Evolutionary conservation across 768 basidiomycete genomes (phyloP), one percentile per base, ranked within the genome.

Genomic region (Agrocybe pediades): DNA sequence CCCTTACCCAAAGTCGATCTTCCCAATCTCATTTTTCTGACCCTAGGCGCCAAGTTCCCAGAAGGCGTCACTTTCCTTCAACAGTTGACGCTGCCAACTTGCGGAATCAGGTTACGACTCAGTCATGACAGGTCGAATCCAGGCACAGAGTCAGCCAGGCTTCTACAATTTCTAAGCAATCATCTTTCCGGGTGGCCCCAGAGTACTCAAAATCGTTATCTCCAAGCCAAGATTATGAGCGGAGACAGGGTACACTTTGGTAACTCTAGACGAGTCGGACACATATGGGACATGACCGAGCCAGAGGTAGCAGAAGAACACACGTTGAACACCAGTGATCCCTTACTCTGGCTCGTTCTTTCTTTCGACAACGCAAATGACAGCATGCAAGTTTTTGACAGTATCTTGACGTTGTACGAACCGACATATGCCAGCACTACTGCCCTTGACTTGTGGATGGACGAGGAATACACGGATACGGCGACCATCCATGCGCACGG

Each of bases 241-340:
- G 59, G 61, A 4, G 46, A 61, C 41, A 55, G 62, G 33, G 62
- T 67, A 25, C 59, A 65, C 55, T 67, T 67, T 27, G 62, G 63
- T 15, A 67, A 67, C 36, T 62, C 60, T 8, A 53, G 45, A 36
- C 61, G 61, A 20, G 56, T 63, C 41, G 65, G 65, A 15, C 51
- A 57, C 41, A 53, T 59, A 6, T 66, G 63, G 65, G 60, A 64
- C 40, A 62, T 60, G 56, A 60, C 63, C 6, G 65, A 64, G 41
- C 41, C 42, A 15, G 56, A 54, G 7, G 62, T 61, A 13, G 36
- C 63, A 29, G 44, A 50, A 42, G 58, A 59, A 19, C 65, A 63
- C 21, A 45, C 47, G 15, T 41, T 41, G 36, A 49, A 20, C 11
- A 58, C 62, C 1, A 3, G 21, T 9, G 62, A 65, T 41, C 62